phyloP scores from a whole-genome alignment of 768 basidiomycete species.

The Lyophyllum atratum region DNA sequence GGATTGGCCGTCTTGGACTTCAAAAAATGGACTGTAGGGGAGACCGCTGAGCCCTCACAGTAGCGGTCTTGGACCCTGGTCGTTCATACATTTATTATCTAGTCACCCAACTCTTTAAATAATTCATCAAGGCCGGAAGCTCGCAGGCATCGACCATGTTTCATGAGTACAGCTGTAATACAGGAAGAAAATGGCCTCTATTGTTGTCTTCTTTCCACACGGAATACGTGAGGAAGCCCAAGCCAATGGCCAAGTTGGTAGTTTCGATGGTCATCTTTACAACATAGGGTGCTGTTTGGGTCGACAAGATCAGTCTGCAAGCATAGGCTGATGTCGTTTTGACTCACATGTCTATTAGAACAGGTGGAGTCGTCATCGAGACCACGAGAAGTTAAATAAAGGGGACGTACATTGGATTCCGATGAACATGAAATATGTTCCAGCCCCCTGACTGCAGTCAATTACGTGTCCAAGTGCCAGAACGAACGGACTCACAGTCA shows the following conservation, averaged over 20 bases:
- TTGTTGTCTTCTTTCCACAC: constrained; percentile 26
- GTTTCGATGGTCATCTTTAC: constrained; percentile 58
- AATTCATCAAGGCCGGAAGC: background rate
- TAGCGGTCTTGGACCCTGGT: background rate
- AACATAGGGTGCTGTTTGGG: constrained; percentile 46
- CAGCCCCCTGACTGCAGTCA: constrained; percentile 38
- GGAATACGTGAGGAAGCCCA: constrained; percentile 52
- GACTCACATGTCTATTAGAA: constrained; percentile 42
- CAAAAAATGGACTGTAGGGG: constrained; percentile 67
- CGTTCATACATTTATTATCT: background rate
- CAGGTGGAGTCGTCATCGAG: constrained; percentile 4
- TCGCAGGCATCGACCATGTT: background rate
- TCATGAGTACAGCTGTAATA: background rate
- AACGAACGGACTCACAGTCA: constrained; percentile 46
- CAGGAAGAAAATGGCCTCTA: constrained; percentile 4
- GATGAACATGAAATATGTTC: constrained; percentile 53
- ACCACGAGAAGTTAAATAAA: background rate
- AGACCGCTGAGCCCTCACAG: constrained; percentile 19
- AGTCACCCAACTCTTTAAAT: background rate
- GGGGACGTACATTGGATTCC: constrained; percentile 53
- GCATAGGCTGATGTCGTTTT: constrained; percentile 13
- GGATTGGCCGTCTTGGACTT: constrained; percentile 56
- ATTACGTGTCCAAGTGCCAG: background rate
- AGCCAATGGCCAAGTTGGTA: constrained; percentile 42
- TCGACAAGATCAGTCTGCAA: constrained; percentile 4